Evolutionary conservation across 768 basidiomycete genomes (phyloP).

Genomic region (Cystobasidium tubakii): DNA sequence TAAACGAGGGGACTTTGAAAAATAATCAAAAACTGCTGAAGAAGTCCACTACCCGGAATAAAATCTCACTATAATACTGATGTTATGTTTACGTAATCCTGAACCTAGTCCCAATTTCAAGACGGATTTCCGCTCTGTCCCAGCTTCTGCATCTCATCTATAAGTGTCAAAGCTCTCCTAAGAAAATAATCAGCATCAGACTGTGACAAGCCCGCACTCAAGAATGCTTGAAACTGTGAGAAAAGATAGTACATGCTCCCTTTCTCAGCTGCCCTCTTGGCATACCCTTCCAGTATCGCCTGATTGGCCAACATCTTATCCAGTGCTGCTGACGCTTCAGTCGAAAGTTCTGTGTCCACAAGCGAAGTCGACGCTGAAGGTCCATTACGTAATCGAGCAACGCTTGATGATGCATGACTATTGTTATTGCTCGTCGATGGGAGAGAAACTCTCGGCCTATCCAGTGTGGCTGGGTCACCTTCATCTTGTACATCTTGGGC

Average conservation of each 20-base stretch:
- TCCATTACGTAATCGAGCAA: too few species aligned
- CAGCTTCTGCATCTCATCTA: neutral
- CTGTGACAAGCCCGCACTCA: neutral
- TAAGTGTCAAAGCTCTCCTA: neutral
- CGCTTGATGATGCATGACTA: too few species aligned
- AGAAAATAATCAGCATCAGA: neutral
- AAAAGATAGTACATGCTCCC: neutral
- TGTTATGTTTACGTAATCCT: too few species aligned
- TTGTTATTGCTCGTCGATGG: neutral
- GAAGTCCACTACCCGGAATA: too few species aligned
- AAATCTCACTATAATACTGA: too few species aligned
- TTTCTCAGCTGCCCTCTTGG: neutral
- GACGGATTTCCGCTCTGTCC: too few species aligned
- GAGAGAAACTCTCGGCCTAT: too few species aligned
- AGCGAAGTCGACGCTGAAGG: neutral
- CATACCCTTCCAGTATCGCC: neutral
- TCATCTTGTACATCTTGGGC: too few species aligned
- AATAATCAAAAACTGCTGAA: too few species aligned
- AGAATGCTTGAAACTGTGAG: neutral
- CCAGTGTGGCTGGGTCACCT: too few species aligned
- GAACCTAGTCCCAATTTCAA: too few species aligned
- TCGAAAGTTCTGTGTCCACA: neutral
- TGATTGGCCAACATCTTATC: neutral
- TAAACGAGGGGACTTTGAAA: too few species aligned
- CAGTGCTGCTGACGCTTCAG: neutral